A percentile compares a stretch with the other conserved stretches of the same genome.
phyloP scores from a whole-genome alignment of 2,329 filamentous ascomycete genomes.

The Sarocladium kiliense region DNA sequence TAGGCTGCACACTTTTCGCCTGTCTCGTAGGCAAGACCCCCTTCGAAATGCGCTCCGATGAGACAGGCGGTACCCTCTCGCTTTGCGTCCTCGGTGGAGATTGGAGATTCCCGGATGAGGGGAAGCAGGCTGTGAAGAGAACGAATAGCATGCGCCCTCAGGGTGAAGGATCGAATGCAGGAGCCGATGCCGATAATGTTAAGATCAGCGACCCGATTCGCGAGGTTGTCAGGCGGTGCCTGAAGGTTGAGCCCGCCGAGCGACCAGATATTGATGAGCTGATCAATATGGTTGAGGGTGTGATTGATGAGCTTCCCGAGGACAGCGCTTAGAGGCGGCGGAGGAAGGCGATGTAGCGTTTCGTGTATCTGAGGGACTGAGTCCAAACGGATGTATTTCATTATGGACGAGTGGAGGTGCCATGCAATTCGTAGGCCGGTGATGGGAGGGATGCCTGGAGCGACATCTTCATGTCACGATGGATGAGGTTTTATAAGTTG shows the following conservation, averaged over 20 bases:
- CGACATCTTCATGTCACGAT: too few species aligned
- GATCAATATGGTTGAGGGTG: conserved; percentile 70
- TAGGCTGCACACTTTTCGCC: conserved; percentile 96
- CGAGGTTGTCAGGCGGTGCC: conserved; percentile 80
- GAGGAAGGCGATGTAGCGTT: too few species aligned
- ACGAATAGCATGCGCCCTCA: conserved; percentile 34
- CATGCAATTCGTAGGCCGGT: too few species aligned
- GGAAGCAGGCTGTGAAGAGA: conserved; percentile 49
- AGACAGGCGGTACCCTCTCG: conserved; percentile 89
- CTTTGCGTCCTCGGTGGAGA: conserved; percentile 91
- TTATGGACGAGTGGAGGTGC: too few species aligned
- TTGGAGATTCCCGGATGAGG: conserved; percentile 94
- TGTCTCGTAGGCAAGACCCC: conserved; percentile 95
- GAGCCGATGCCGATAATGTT: conserved; percentile 24
- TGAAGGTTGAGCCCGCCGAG: conserved; percentile 81
- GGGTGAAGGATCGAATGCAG: conserved; percentile 19
- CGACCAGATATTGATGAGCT: conserved; percentile 82
- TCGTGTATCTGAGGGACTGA: too few species aligned
- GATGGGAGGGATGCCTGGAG: too few species aligned
- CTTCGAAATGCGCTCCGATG: conserved; percentile 92
- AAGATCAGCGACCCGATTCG: conserved; percentile 78
- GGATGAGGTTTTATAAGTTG: too few species aligned
- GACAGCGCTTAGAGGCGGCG: conserved; percentile 24
- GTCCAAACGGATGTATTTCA: too few species aligned
- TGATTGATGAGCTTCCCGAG: conserved; percentile 62